Evolutionary conservation across 1,284 basidiomycete genomes (phyloP).

Genomic region (Fomitiporia mediterranea): DNA sequence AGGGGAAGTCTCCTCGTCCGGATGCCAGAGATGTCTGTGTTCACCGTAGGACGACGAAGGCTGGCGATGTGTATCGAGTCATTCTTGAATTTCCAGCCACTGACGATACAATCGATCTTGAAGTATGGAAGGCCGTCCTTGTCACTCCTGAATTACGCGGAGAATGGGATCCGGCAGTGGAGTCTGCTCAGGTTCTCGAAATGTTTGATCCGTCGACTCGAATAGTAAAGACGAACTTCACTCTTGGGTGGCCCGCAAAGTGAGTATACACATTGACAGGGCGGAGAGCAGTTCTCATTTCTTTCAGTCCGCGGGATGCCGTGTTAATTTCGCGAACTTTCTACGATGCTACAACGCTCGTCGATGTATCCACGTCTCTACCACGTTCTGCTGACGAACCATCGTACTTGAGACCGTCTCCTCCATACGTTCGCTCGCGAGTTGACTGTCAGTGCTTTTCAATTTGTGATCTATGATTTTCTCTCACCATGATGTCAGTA

Average conservation of each 20-base stretch:
- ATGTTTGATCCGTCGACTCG: constrained; percentile 83
- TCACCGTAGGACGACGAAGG: constrained; percentile 58
- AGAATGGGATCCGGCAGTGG: constrained; percentile 92
- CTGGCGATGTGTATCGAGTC: constrained; percentile 79
- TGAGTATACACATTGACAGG: constrained; percentile 38
- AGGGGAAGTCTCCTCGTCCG: constrained; percentile 59
- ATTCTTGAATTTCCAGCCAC: constrained; percentile 71
- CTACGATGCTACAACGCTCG: constrained; percentile 75
- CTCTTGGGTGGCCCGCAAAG: constrained; percentile 96
- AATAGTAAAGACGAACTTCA: constrained; percentile 86
- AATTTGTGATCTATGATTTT: neutral
- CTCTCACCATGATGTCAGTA: constrained; percentile 42
- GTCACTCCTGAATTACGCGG: constrained; percentile 81
- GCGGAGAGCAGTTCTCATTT: constrained; percentile 20
- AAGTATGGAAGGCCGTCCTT: constrained; percentile 80
- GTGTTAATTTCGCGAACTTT: constrained; percentile 87
- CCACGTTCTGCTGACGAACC: constrained; percentile 92
- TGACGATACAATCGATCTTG: constrained; percentile 62
- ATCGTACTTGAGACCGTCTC: constrained; percentile 87
- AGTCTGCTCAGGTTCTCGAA: constrained; percentile 79
- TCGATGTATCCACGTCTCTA: constrained; percentile 94
- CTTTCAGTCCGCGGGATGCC: constrained; percentile 79
- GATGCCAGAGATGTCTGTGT: constrained; percentile 64
- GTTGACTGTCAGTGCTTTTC: constrained; percentile 57
- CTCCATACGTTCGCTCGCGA: constrained; percentile 91